Evolutionary conservation across 257 asterid genomes (phyloP).

Genomic region (Hygrophila difformis): DNA sequence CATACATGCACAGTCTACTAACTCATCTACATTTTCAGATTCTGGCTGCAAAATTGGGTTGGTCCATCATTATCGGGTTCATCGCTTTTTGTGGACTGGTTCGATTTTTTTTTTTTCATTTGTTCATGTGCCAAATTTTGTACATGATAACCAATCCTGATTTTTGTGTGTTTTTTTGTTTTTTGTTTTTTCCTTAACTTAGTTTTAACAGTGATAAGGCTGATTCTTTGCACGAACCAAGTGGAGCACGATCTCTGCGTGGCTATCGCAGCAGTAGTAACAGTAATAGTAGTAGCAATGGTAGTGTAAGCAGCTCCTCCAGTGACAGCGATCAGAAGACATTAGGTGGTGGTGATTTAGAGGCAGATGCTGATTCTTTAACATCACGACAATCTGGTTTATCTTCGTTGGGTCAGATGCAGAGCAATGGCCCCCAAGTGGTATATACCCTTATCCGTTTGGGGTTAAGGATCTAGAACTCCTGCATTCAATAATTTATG

Average conservation of each 20-base stretch:
- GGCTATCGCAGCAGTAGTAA: constrained; percentile 81
- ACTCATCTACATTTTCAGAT: constrained; percentile 42
- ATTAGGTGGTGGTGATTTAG: constrained; percentile 78
- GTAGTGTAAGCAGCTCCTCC: constrained; percentile 85
- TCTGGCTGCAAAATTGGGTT: constrained; percentile 98
- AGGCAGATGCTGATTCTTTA: constrained; percentile 96
- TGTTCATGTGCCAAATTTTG: constrained; percentile 10
- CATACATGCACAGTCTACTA: constrained; percentile 14
- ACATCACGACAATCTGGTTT: constrained; percentile 81
- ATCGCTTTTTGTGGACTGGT: constrained; percentile 79
- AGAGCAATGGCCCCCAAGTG: constrained; percentile 52
- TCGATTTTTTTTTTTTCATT: constrained; percentile 22
- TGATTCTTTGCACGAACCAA: constrained; percentile 59
- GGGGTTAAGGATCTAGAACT: too few species aligned
- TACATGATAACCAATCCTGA: constrained; percentile 15
- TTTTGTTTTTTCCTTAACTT: constrained; percentile 14
- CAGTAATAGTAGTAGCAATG: constrained; percentile 83
- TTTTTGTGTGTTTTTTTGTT: neutral
- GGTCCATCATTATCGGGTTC: constrained; percentile 82
- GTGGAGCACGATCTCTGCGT: constrained; percentile 51
- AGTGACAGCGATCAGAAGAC: constrained; percentile 76
- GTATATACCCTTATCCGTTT: too few species aligned
- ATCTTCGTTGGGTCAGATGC: constrained; percentile 65
- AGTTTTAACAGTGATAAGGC: constrained; percentile 48
- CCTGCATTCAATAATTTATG: too few species aligned